These are phyloP conservation scores for Aspergillus sp. DNA, from an alignment of 2,329 filamentous ascomycete species.

Conservation along the genomic window DNA sequence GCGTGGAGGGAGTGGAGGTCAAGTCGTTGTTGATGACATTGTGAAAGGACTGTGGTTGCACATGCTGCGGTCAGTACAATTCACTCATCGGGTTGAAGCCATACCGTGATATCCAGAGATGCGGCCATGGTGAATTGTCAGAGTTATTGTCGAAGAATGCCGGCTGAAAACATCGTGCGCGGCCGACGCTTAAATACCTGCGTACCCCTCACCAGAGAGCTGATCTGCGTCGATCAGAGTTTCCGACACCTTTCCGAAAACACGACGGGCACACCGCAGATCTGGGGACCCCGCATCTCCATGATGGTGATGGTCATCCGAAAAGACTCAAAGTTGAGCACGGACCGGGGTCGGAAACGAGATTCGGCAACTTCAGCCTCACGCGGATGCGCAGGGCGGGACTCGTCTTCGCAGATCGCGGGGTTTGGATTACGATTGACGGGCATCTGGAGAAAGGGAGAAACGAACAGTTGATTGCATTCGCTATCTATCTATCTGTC, in stretches of 20 bases:
- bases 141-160: not conserved
- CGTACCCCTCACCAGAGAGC: not conserved
- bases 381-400: not conserved
- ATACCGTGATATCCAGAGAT: not conserved
- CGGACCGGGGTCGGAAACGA: not conserved
- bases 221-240: not conserved
- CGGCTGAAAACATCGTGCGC: not conserved
- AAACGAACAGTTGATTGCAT: no score
- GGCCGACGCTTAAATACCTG: not conserved
- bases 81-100: not conserved
- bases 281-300: not conserved
- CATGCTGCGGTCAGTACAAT: not conserved
- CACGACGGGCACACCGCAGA: not conserved
- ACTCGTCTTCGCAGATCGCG: no score
- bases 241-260: not conserved
- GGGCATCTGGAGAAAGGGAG: no score
- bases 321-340: no score
- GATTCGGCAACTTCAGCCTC: not conserved
- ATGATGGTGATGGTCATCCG: no score
- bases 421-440: no score
- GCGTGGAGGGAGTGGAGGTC: conserved; percentile 39
- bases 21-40: conserved; percentile 51
- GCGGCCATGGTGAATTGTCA: not conserved
- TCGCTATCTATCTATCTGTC: no score
- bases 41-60: conserved; percentile 35